Evolutionary conservation across 1,284 basidiomycete species (phyloP).

Genomic region (Leccinum fuscescens): DNA sequence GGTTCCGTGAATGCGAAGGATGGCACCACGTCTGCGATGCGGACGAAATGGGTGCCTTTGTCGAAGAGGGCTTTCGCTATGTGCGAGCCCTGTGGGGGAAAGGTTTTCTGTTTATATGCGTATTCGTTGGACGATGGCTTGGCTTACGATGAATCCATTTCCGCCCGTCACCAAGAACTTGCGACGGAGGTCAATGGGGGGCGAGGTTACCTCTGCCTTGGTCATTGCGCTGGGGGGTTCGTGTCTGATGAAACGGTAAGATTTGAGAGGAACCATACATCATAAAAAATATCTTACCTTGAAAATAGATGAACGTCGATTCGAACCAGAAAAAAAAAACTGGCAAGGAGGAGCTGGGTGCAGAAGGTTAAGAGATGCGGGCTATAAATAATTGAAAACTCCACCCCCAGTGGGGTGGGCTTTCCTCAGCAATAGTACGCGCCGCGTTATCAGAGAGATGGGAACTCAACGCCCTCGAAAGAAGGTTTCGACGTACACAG

Average conservation of each 20-base stretch:
- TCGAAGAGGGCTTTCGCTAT: constrained; percentile 41
- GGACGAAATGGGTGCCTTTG: constrained; percentile 35
- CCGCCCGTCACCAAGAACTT: constrained; percentile 53
- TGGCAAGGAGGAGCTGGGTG: not conserved
- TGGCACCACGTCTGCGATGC: constrained; percentile 43
- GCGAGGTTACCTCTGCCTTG: not conserved
- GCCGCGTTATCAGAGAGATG: not conserved
- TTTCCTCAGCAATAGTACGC: not conserved
- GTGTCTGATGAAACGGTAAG: not conserved
- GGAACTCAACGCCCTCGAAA: constrained; percentile 6
- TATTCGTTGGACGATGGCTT: not conserved
- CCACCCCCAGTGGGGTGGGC: not conserved
- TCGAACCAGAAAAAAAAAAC: not conserved
- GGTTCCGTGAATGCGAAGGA: constrained; percentile 27
- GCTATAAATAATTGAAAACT: not conserved
- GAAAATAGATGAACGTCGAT: not conserved
- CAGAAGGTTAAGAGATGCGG: not conserved
- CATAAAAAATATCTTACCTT: not conserved
- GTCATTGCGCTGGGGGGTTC: constrained; percentile 1
- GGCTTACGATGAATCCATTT: constrained; percentile 55
- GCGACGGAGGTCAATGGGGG: constrained; percentile 3
- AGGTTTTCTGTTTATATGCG: not conserved
- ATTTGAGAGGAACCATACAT: not conserved
- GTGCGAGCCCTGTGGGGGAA: constrained; percentile 46
- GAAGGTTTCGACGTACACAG: not conserved